phyloP scores from a whole-genome alignment of 805 yeast genomes.

The Cyberlindnera misumaiensis region DNA sequence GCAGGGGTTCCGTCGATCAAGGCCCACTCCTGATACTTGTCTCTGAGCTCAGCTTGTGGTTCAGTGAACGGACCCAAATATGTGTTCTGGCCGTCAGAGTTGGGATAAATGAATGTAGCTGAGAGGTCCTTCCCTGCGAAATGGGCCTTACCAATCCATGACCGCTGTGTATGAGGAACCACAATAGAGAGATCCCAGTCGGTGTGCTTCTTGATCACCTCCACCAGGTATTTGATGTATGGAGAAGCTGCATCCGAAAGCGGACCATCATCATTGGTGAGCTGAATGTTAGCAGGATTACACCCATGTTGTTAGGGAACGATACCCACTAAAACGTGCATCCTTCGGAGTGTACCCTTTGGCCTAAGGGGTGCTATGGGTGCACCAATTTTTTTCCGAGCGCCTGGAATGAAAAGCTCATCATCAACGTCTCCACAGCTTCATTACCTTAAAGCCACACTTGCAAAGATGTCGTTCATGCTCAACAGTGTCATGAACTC shows the following conservation, averaged over 20 bases:
- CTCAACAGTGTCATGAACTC: constrained; percentile 37
- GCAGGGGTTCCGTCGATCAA: constrained; percentile 94
- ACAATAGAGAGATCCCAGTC: constrained; percentile 83
- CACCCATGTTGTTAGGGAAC: not conserved
- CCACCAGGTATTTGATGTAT: constrained; percentile 74
- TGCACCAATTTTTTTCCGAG: too few relatives aligned
- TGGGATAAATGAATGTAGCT: constrained; percentile 59
- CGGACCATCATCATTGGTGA: constrained; percentile 97
- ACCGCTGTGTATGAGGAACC: constrained; percentile 75
- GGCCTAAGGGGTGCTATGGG: too few relatives aligned
- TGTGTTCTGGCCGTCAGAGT: constrained; percentile 38
- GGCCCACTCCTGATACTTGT: constrained; percentile 68
- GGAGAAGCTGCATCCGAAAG: constrained; percentile 75
- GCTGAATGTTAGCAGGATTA: constrained; percentile 5
- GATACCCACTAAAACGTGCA: constrained; percentile 14
- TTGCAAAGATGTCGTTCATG: constrained; percentile 52
- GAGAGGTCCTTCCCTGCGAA: constrained; percentile 67
- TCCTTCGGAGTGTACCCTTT: too few relatives aligned
- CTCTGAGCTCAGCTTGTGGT: constrained; percentile 36
- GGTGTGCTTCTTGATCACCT: constrained; percentile 54
- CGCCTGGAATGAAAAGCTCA: too few relatives aligned
- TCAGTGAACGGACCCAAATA: constrained; percentile 62
- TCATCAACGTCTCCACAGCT: not conserved
- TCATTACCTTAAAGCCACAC: not conserved
- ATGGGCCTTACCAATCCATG: constrained; percentile 98